A percentile compares a stretch with the other conserved stretches of the same genome.
Conservation (phyloP, 73 alveolate genomes). For the Breviolum minutum region DNA sequence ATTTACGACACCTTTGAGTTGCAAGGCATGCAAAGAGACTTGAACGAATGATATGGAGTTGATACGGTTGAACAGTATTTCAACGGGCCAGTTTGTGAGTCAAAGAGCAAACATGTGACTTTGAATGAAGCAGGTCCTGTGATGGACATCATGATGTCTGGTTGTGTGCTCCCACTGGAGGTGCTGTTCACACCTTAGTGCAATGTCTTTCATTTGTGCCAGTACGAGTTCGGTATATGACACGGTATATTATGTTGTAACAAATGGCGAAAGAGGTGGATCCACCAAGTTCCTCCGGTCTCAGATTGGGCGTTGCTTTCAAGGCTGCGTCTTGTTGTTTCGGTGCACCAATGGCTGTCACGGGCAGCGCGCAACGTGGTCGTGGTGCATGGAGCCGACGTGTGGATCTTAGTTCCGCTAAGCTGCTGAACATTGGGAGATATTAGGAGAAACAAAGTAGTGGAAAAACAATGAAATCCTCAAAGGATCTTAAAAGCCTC, state of each 20-base stretch:
- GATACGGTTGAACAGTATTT: too few relatives aligned
- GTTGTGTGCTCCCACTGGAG: constrained; percentile 84
- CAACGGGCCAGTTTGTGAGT: background rate
- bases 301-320: background rate
- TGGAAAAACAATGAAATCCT: too few relatives aligned
- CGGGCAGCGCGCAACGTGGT: constrained; percentile 54
- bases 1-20: constrained; percentile 73
- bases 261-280: too few relatives aligned
- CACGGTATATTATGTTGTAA: too few relatives aligned
- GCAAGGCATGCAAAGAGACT: constrained; percentile 22
- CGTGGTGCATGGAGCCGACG: constrained; percentile 71
- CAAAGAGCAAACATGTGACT: background rate
- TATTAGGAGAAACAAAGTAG: background rate
- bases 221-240: background rate
- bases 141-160: constrained; percentile 88
- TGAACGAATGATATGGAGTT: background rate
- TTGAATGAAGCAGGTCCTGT: constrained; percentile 26
- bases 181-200: constrained; percentile 41
- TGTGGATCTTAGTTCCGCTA: background rate
- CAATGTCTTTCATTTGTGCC: background rate
- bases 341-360: constrained; percentile 82
- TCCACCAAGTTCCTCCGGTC: too few relatives aligned
- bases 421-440: background rate
- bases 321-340: constrained; percentile 77
- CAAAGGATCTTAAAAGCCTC: too few relatives aligned